Evolutionary conservation across 139 green algal genomes (phyloP).

Genomic region (Trebouxia sp.): DNA sequence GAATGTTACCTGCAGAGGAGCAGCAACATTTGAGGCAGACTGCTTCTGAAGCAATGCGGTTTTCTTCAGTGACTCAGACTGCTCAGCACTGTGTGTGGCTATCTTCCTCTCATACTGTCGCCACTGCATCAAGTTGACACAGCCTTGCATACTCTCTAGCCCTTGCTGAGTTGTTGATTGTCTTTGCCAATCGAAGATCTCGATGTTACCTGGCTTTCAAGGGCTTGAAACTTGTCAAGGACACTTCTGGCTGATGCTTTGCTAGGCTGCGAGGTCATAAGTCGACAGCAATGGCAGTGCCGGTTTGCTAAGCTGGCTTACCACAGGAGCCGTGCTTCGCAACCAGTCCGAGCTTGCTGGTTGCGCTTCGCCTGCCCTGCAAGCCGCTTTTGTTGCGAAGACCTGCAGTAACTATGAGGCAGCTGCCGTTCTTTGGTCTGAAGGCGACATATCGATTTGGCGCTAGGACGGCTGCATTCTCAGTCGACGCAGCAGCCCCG

Average conservation of each 20-base stretch:
- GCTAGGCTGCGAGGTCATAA: not conserved
- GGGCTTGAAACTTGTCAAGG: slow-evolving; percentile 23
- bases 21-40: not conserved
- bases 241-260: slow-evolving; percentile 27
- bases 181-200: no score
- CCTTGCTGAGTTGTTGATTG: no score
- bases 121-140: no score
- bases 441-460: no score
- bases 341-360: no score
- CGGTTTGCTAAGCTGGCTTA: not conserved
- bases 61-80: not conserved
- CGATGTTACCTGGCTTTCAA: slow-evolving; percentile 24
- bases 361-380: no score
- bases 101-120: slow-evolving; percentile 18
- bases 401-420: no score
- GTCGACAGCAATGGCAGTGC: not conserved
- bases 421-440: no score
- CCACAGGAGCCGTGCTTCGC: not conserved
- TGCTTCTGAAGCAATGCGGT: not conserved
- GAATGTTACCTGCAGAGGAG: not conserved
- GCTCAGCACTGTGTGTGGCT: not conserved
- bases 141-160: no score
- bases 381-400: no score
- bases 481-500: no score
- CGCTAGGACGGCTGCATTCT: no score